These are phyloP conservation scores for Tulasnella sp. DNA, from an alignment of 768 basidiomycete genomes.

Conservation along the genomic window DNA sequence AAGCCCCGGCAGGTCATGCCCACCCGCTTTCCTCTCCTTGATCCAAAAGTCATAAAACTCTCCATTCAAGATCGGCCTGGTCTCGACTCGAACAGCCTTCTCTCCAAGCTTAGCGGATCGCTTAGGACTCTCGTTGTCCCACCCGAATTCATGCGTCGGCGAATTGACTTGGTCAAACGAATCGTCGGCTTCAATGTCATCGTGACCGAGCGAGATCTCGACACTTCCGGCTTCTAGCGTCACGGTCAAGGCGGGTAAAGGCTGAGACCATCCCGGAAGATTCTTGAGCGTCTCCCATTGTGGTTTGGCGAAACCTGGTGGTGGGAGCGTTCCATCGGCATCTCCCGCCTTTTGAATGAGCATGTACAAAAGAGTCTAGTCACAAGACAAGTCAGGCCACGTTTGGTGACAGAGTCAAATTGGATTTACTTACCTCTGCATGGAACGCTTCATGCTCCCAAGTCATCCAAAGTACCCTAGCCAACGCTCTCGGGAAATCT, in stretches of 20 bases:
- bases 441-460: constrained; percentile 88
- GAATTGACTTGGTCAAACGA: background rate
- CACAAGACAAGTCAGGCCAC: too few species aligned
- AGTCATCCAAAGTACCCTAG: constrained; percentile 81
- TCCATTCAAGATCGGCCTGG: constrained; percentile 81
- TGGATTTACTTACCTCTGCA: constrained; percentile 66
- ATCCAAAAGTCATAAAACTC: constrained; percentile 68
- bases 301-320: constrained; percentile 64
- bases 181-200: constrained; percentile 74
- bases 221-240: constrained; percentile 54
- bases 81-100: constrained; percentile 64
- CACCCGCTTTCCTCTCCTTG: constrained; percentile 35
- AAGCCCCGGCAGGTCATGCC: constrained; percentile 52
- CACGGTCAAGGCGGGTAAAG: constrained; percentile 29
- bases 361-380: constrained; percentile 89
- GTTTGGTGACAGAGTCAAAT: too few species aligned
- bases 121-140: constrained; percentile 89
- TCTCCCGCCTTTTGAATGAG: constrained; percentile 70
- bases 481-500: constrained; percentile 45
- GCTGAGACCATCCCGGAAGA: constrained; percentile 33
- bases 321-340: constrained; percentile 67
- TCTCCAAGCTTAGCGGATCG: constrained; percentile 47
- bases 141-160: constrained; percentile 66
- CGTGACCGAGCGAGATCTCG: constrained; percentile 62
- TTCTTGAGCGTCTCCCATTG: constrained; percentile 54